Evolutionary conservation across 129 eudicot species (phyloP).

Genomic region (Sambucus nigra): DNA sequence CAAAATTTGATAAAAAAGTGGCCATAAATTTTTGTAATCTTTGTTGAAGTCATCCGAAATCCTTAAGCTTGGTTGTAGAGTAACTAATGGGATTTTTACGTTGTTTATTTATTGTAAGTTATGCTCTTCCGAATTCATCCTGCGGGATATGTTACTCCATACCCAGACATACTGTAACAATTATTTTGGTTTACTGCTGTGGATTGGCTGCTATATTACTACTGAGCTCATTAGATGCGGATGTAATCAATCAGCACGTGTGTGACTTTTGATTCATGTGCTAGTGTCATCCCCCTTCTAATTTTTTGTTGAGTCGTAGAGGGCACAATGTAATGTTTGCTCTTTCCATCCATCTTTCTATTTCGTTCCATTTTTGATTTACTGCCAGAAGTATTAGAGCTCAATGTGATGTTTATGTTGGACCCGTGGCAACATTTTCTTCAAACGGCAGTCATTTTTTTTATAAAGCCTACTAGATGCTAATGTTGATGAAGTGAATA

Average conservation of each 20-base stretch:
- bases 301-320: too few species aligned
- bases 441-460: not conserved
- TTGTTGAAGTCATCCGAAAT: not conserved
- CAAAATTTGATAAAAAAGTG: not conserved
- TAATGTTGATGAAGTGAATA: not conserved
- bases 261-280: not conserved
- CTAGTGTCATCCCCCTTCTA: too few species aligned
- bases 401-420: not conserved
- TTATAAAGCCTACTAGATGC: not conserved
- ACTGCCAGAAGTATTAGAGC: not conserved
- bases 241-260: too few species aligned
- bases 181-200: not conserved
- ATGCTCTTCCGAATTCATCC: not conserved
- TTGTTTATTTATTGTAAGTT: too few species aligned
- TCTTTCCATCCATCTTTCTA: too few species aligned
- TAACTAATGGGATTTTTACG: not conserved
- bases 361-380: not conserved
- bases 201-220: not conserved
- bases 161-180: not conserved
- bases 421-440: constrained; percentile 1
- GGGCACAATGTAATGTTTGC: too few species aligned
- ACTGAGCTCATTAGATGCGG: not conserved
- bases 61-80: not conserved
- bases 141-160: not conserved
- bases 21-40: too few species aligned